A percentile compares a stretch with the other conserved stretches of the same genome.
Conservation (phyloP, 108 stramenopile genomes). For the Ochromonas danica region DNA sequence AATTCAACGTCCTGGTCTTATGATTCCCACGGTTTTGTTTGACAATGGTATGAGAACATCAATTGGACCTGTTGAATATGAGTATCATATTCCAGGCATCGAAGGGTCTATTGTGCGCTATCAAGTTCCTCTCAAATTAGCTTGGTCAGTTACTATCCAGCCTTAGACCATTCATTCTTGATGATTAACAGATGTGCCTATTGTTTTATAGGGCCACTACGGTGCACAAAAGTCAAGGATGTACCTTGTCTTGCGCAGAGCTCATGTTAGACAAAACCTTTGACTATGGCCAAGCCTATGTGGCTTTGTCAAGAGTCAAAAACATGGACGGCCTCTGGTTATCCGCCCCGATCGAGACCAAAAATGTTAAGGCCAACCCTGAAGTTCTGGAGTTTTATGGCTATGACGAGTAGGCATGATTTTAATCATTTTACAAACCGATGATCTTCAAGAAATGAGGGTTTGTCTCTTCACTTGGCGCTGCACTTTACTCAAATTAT, state of each 20-base stretch:
- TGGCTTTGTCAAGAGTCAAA: slow-evolving; percentile 38
- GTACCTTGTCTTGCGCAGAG: slow-evolving; percentile 30
- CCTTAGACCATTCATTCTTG: neutral
- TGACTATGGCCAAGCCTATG: slow-evolving; percentile 43
- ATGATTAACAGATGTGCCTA: neutral
- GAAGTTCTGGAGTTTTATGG: slow-evolving; percentile 4
- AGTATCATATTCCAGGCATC: neutral
- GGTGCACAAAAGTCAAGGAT: slow-evolving; percentile 44
- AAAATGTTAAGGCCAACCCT: neutral
- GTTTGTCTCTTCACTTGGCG: too few species aligned
- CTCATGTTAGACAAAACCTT: slow-evolving; percentile 35
- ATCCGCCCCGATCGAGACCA: neutral
- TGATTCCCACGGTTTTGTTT: neutral
- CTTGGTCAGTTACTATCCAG: neutral
- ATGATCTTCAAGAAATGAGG: too few species aligned
- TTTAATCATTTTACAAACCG: too few species aligned
- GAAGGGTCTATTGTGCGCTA: neutral
- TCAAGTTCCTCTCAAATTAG: slow-evolving; percentile 43
- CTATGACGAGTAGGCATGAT: too few species aligned
- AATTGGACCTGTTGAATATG: neutral
- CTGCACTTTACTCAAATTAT: too few species aligned
- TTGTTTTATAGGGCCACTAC: slow-evolving; percentile 30
- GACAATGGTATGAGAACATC: neutral
- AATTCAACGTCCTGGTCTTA: neutral
- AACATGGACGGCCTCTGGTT: slow-evolving; percentile 36